Percentiles rank a stretch among this genome's conserved stretches.
phyloP scores from a whole-genome alignment of 139 green algal species.

The Coelastrella sp. region DNA sequence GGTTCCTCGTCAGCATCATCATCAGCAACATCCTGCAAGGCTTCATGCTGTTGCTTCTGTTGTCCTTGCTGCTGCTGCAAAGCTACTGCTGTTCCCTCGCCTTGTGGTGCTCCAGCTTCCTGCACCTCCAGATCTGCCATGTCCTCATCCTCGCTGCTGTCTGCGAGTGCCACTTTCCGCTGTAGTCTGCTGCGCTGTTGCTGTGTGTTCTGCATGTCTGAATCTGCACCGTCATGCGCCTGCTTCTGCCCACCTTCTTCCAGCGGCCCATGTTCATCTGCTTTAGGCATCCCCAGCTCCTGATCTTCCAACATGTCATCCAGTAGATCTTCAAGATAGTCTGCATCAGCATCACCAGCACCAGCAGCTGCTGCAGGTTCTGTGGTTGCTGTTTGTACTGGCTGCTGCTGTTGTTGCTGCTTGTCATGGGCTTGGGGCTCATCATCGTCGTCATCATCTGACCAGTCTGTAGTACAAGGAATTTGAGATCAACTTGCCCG shows the following conservation, averaged over 20 bases:
- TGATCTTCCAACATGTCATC: constrained; percentile 12
- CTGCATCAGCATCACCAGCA: neutral
- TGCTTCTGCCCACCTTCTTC: too few species aligned
- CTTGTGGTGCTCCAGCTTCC: constrained; percentile 12
- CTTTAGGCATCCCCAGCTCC: neutral
- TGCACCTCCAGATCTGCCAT: neutral
- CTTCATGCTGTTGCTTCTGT: constrained; percentile 1
- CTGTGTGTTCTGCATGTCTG: too few species aligned
- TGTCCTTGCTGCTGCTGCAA: neutral
- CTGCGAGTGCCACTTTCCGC: neutral
- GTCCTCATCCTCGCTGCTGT: neutral
- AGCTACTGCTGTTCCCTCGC: neutral
- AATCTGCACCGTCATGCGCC: too few species aligned
- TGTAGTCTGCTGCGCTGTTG: constrained; percentile 11
- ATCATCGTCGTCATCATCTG: constrained; percentile 27
- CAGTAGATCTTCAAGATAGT: neutral
- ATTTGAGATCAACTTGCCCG: too few species aligned
- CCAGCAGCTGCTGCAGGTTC: neutral
- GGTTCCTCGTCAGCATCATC: constrained; percentile 4
- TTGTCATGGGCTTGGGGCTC: neutral
- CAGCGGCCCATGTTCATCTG: too few species aligned
- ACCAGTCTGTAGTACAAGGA: constrained; percentile 42
- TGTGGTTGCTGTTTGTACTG: neutral
- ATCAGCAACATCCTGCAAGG: too few species aligned
- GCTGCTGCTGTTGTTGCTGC: neutral